Evolutionary conservation across 257 asterid species (phyloP), one percentile per base, ranked within the genome.

Genomic region (Coffea eugenioides): DNA sequence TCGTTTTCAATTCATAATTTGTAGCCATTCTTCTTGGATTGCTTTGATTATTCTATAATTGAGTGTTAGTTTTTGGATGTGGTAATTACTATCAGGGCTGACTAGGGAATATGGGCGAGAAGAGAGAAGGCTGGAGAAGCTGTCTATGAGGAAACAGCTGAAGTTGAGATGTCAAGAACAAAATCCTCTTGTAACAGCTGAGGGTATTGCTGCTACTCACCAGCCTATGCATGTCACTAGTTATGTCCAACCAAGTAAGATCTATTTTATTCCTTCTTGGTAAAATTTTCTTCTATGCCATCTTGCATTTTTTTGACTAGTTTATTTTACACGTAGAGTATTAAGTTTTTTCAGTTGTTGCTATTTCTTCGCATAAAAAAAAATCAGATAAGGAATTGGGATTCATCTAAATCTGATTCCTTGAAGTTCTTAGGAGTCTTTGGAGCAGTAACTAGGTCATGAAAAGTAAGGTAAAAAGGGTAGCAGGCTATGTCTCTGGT

Each of bases 131-230:
- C 34, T 78, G 77, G 98, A 92, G 82, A 93, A 93, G 83, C 74
- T 95, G 61, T 96, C 99, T 61, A 77, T 91, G 91, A 92, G 97
- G 90, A 96, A 92, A 85, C 97, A 90, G 85, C 88, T 94, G 89
- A 96, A 92, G 88, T 79, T 92, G 82, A 96, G 92, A 89, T 91
- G 94, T 83, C 97, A 92, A 83, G 95, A 88, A 78, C 94, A 92
- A 68, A 83, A 77, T 31, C 69, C 86, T 87, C 66, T 88, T 43
- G 83, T 52, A 34, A 88, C 89, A 77, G 81, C 69, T 73, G 89
- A 89, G 78, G 82, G 82, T 77, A 91, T 81, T 77, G 79, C 86
- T 80, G 83, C 89, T 73, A 70, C 89, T 80, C 87, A 88, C 87
- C 95, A 88, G 74, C 90, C 92, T 51, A 80, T 84, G 86, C 97